phyloP scores from a whole-genome alignment of 2,329 filamentous ascomycete species.

The Huntiella bhutanensis region DNA sequence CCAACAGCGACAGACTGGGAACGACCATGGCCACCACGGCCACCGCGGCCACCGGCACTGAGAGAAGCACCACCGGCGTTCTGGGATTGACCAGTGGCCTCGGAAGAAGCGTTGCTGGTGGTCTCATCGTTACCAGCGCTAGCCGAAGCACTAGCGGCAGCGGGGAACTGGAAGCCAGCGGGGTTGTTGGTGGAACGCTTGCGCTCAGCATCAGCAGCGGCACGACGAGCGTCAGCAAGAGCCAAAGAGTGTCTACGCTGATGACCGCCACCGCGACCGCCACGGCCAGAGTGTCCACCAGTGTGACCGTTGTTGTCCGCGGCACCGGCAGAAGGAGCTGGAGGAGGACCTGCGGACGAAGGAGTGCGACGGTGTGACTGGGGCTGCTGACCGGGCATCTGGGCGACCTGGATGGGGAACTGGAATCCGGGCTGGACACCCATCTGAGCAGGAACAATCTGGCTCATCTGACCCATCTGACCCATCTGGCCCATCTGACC shows the following conservation, averaged over 20 bases:
- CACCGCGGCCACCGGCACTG: constrained; percentile 23
- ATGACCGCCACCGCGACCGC: constrained; percentile 63
- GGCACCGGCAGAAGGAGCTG: constrained; percentile 79
- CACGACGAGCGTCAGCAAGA: constrained; percentile 90
- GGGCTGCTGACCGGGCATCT: constrained; percentile 34
- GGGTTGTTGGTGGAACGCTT: constrained; percentile 53
- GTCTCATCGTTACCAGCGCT: constrained; percentile 35
- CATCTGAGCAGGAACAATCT: constrained; percentile 49
- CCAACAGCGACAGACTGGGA: constrained; percentile 83
- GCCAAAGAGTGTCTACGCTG: constrained; percentile 88
- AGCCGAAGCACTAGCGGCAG: constrained; percentile 46
- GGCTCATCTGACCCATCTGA: constrained; percentile 76
- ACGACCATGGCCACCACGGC: constrained; percentile 46
- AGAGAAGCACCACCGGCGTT: constrained; percentile 22
- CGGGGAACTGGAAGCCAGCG: constrained; percentile 89
- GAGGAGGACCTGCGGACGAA: constrained; percentile 65
- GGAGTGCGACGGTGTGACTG: constrained; percentile 86
- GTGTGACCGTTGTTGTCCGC: constrained; percentile 51
- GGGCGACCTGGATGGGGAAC: constrained; percentile 60
- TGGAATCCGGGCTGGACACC: constrained; percentile 72
- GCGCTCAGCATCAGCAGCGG: constrained; percentile 88
- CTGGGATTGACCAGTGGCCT: constrained; percentile 18
- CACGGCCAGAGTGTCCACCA: constrained; percentile 51
- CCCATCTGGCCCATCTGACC: constrained; percentile 37
- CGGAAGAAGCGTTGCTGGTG: constrained; percentile 18